Conservation (phyloP, 163 green algal species). For the Scenedesmus sp. region DNA sequence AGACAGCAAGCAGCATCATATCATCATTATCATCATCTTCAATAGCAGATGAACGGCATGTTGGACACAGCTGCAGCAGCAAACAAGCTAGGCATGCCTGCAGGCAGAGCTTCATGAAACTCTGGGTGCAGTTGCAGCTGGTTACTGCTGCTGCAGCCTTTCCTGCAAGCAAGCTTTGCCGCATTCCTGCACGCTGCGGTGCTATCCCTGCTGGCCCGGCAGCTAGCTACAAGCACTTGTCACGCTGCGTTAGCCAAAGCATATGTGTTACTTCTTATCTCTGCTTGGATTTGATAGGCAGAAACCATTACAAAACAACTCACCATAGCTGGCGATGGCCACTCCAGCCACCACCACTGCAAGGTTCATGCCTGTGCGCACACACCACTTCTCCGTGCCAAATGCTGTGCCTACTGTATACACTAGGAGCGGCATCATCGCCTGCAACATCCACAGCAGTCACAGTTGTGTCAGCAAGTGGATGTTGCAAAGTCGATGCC, state of each 20-base stretch:
- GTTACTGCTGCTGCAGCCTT: not conserved
- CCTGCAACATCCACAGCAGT: constrained; percentile 64
- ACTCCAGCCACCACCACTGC: constrained; percentile 82
- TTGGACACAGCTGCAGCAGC: not conserved
- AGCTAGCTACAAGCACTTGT: not conserved
- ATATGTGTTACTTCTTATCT: too few species aligned
- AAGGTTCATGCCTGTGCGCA: constrained; percentile 76
- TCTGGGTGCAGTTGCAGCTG: not conserved
- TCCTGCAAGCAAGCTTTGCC: not conserved
- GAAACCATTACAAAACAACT: not conserved
- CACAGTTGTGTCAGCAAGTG: constrained; percentile 46
- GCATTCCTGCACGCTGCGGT: not conserved
- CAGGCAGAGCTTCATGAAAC: not conserved
- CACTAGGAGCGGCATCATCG: constrained; percentile 83
- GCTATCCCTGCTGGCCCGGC: not conserved
- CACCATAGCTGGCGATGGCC: constrained; percentile 81
- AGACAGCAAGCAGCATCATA: not conserved
- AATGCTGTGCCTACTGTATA: constrained; percentile 75
- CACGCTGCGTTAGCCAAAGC: too few species aligned
- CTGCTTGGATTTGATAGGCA: too few species aligned
- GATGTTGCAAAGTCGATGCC: not conserved
- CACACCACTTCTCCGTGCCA: constrained; percentile 74
- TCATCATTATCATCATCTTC: not conserved
- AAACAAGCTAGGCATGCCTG: not conserved
- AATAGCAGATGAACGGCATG: constrained; percentile 11